Base-by-base conservation (phyloP, 2,329 filamentous ascomycete genomes). In the Pseudocercospora fuligena region DNA sequence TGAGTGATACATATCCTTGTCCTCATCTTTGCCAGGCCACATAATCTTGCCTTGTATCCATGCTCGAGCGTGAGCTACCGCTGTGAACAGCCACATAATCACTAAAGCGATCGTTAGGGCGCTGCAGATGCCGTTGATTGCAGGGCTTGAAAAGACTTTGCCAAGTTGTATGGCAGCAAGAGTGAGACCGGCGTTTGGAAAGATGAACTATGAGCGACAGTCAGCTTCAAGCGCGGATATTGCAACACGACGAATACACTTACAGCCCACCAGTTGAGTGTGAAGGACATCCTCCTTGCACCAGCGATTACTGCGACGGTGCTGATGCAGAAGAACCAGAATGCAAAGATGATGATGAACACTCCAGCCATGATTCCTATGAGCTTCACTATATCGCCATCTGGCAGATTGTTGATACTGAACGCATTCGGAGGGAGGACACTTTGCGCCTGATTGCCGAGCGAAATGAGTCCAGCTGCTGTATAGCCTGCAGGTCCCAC, bases 161-260 rank as follows among this genome's bases (percentile, higher is more conserved):
- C 85, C 88, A 54, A 89, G 79, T 14, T 85, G 80, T 47, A 90
- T 87, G 3, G 84, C 84, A 0, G 87, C 85, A 46, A 90, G 80
- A 1, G 86, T 87, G 60, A 90, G 85, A 0, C 88, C 88, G 1
- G 85, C 87, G 66, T 90, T 90, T 5, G 88, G 88, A 72, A 90
- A 90, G 36, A 90, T 84, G 76, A 89, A 88, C 5, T 70, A 8
- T 16, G n/a, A 14, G 11, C 12, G 16, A 7, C 19, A 23, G 23
- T 63, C 12, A 63, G 60, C 19, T 40, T n/a, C 7, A 1, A 33
- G 11, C 16, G 14, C 9, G 4, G 11, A 25, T 14, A 8, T 23
- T 19, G 5, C 27, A 8, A 25, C 16, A 43, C 1, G 5, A 16
- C 11, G n/a, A 3, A 29, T n/a, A 12, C 31, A 69, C 68, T 47